These are phyloP conservation scores for Vanilla planifolia DNA, from an alignment of 106 monocot species.

Conservation along the genomic window DNA sequence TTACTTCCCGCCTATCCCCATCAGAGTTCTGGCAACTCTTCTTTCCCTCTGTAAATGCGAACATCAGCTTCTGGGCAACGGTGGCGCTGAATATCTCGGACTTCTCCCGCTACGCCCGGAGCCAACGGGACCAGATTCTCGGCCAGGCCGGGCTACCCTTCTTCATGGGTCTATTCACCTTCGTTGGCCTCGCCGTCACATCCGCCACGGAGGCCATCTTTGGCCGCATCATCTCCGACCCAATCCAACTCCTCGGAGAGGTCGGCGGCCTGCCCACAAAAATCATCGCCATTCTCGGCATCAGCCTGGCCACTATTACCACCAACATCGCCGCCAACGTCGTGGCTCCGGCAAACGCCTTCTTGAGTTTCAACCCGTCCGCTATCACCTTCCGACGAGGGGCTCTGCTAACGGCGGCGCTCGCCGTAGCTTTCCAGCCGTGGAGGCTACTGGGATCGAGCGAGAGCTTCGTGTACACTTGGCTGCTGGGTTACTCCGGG, in stretches of 20 bases:
- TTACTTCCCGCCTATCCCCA: conserved; percentile 33
- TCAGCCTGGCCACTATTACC: conserved; percentile 80
- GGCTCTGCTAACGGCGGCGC: conserved; percentile 58
- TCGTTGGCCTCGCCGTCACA: conserved; percentile 76
- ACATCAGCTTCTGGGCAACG: conserved; percentile 95
- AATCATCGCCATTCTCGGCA: conserved; percentile 67
- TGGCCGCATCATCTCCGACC: conserved; percentile 74
- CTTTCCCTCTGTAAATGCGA: conserved; percentile 91
- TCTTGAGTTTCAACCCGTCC: conserved; percentile 50
- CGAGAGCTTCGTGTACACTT: conserved; percentile 90
- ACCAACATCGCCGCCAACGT: conserved; percentile 97
- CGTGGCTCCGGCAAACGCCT: conserved; percentile 83
- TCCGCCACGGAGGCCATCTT: conserved; percentile 78
- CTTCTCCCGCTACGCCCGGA: conserved; percentile 76
- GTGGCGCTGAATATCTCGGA: conserved; percentile 93
- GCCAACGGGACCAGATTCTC: conserved; percentile 71
- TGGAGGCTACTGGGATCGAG: conserved; percentile 78
- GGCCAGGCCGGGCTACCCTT: conserved; percentile 79
- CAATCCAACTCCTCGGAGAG: conserved; percentile 61
- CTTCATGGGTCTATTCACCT: conserved; percentile 88
- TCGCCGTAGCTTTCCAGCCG: conserved; percentile 73
- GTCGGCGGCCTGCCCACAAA: conserved; percentile 50
- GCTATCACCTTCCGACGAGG: conserved; percentile 66
- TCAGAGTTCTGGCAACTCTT: conserved; percentile 58
- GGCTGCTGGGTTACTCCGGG: conserved; percentile 88